Evolutionary conservation across 1,284 basidiomycete genomes (phyloP), one percentile per base, ranked within the genome.

Genomic region (Flammula alnicola): DNA sequence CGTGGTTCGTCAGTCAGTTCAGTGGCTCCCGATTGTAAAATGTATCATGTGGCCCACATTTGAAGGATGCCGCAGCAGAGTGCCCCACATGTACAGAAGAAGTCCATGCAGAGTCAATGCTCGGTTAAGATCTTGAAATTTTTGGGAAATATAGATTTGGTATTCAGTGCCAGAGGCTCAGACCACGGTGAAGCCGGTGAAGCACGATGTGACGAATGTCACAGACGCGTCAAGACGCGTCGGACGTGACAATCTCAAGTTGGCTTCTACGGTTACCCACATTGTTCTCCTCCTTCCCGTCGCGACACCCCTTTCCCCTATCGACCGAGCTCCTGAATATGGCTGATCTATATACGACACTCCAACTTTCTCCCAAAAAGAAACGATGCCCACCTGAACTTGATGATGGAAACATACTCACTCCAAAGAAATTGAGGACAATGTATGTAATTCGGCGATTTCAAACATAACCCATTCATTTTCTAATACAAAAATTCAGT

Each of bases 401-500:
- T 44, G 81, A 82, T 58, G 80, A 84, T 58, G 77, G 79, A 31
- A 66, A 66, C 31, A 70, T 74, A 12, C 66, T 81, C 41, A 86
- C 84, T 2, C 87, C 88, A 49, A 91, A 91, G 71, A 81, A 79
- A 65, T 72, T 83, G 45, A 74, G 86, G 63, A 73, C 66, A 54
- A 75, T 73, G 83, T 81, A 66, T 44, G 80, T 75, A 37, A 36
- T 46, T 33, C 26, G 20, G n/a, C n/a, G 37, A n/a, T 33, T 23
- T 19, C 58, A 50, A 38, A 25, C 25, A 3, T 49, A 44, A 36
- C 44, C 26, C 47, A 44, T 4, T 51, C 19, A 42, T 17, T 33
- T n/a, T 48, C 35, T 47, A 25, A 40, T 40, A 23, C 8, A 42
- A 42, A 0, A 23, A 20, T 16, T 35, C 44, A 86, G 83, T 45